phyloP scores from a whole-genome alignment of 352 stramenopile species.

The Phytophthora pini region DNA sequence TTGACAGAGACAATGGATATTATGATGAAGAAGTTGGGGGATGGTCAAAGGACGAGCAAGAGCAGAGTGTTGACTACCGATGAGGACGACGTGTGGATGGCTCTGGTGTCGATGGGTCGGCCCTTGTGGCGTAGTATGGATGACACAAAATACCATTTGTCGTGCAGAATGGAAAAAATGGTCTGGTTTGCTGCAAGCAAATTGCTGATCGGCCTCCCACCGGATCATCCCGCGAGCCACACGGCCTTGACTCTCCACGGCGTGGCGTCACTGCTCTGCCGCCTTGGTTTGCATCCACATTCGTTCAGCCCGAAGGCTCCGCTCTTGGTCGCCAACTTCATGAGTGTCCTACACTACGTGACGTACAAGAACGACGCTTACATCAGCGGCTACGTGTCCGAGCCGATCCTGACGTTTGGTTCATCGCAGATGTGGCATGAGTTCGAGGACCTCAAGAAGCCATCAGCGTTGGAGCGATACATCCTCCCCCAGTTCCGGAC shows the following conservation, averaged over 20 bases:
- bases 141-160: neutral
- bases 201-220: slow-evolving; percentile 5
- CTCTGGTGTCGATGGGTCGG: neutral
- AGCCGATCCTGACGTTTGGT: slow-evolving; percentile 2
- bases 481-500: slow-evolving; percentile 5
- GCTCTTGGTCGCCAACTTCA: neutral
- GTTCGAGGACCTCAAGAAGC: neutral
- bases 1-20: slow-evolving; percentile 45
- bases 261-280: slow-evolving; percentile 24
- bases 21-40: neutral
- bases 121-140: neutral
- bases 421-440: neutral
- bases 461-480: neutral
- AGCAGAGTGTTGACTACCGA: neutral
- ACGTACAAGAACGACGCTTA: slow-evolving; percentile 5
- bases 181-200: slow-evolving; percentile 8
- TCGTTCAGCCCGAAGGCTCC: too few relatives aligned
- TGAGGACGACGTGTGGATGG: neutral
- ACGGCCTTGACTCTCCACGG: slow-evolving; percentile 21
- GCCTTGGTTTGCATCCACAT: too few relatives aligned
- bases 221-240: neutral
- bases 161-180: neutral
- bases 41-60: neutral
- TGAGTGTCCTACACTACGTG: too few relatives aligned
- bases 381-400: neutral